Conservation (phyloP, 2,329 filamentous ascomycete species). For the Aspergillus calidoustus region DNA sequence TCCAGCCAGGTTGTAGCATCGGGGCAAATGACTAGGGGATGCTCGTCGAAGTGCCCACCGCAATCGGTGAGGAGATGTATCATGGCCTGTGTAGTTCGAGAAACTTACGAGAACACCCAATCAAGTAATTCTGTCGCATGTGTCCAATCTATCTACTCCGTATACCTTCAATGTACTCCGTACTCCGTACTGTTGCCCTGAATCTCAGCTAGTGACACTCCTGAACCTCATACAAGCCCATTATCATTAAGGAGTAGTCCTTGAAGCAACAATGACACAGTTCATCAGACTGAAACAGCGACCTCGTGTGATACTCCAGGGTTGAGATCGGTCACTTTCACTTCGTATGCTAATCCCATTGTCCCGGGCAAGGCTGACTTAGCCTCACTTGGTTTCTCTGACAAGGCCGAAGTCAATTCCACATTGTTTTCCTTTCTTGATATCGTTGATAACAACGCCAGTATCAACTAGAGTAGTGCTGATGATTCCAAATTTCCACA, state of each 20-base stretch:
- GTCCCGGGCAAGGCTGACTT: slow-evolving; percentile 7
- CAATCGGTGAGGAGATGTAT: neutral
- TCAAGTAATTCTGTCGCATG: neutral
- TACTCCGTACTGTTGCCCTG: no score
- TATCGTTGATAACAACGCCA: neutral
- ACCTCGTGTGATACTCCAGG: neutral
- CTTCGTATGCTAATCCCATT: no score
- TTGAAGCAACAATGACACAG: neutral
- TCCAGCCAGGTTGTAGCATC: neutral
- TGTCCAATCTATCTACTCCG: neutral
- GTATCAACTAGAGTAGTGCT: neutral
- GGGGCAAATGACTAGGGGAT: neutral
- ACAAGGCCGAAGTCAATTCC: neutral
- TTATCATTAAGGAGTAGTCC: neutral
- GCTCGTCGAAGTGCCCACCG: neutral
- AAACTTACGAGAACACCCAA: neutral
- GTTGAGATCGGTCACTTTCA: neutral
- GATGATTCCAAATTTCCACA: slow-evolving; percentile 11
- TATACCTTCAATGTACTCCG: no score
- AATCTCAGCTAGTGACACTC: neutral
- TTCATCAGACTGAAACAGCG: neutral
- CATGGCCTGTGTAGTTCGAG: neutral
- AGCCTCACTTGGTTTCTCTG: slow-evolving; percentile 6
- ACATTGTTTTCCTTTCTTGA: neutral
- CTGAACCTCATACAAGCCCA: neutral